phyloP scores from a whole-genome alignment of 495 filamentous ascomycete genomes.

The Aspergillus taichungensis region DNA sequence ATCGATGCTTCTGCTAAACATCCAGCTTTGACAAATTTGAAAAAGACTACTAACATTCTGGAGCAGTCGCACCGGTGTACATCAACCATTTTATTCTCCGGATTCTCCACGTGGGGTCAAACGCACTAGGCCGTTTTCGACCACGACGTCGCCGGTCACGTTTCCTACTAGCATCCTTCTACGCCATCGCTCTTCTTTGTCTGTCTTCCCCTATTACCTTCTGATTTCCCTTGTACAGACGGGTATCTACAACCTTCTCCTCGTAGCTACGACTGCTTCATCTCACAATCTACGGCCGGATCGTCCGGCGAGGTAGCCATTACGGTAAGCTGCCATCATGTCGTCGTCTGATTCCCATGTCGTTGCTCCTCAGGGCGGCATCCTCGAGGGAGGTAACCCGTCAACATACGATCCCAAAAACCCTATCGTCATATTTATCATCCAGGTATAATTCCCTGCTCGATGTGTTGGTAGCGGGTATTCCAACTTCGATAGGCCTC shows the following conservation, averaged over 20 bases:
- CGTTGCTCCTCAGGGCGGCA: conserved; percentile 40
- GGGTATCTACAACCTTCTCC: too few species aligned
- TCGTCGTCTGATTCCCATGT: conserved; percentile 12
- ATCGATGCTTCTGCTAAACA: too few species aligned
- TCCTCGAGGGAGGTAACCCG: conserved; percentile 69
- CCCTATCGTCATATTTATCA: conserved; percentile 90
- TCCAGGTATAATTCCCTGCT: conserved; percentile 54
- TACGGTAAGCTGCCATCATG: neutral
- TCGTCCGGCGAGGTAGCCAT: neutral
- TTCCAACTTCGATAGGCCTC: conserved; percentile 47
- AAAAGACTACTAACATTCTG: too few species aligned
- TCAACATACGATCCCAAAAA: conserved; percentile 62
- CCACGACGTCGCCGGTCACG: too few species aligned
- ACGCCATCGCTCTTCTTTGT: conserved; percentile 5
- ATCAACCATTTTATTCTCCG: too few species aligned
- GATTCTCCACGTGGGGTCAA: too few species aligned
- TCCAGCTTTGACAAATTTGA: too few species aligned
- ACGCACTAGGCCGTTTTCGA: too few species aligned
- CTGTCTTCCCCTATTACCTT: neutral
- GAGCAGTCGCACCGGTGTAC: too few species aligned
- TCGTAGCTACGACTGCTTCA: neutral
- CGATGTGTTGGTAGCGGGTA: neutral
- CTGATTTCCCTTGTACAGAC: neutral
- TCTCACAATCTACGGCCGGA: neutral
- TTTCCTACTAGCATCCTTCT: too few species aligned